A percentile compares a stretch with the other conserved stretches of the same genome.
Evolutionary conservation across 140 eudicot species (phyloP).

Genomic region (Stevia rebaudiana): DNA sequence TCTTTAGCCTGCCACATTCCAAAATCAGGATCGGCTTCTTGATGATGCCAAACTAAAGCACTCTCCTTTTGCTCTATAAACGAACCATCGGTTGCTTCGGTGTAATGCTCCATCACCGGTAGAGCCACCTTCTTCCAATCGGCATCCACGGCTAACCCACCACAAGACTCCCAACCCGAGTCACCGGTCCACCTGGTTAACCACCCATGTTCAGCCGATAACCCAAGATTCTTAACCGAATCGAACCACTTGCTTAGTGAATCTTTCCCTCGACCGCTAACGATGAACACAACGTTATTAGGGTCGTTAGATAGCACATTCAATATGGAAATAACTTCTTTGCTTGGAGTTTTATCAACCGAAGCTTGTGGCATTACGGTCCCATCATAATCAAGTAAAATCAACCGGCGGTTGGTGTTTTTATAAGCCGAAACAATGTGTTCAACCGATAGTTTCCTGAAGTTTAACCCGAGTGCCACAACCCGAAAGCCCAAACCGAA

Average conservation of each 20-base stretch:
- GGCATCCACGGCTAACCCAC: slow-evolving; percentile 18
- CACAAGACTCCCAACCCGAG: slow-evolving; percentile 38
- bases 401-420: slow-evolving; percentile 45
- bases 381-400: slow-evolving; percentile 79
- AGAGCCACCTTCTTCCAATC: slow-evolving; percentile 44
- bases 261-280: slow-evolving; percentile 68
- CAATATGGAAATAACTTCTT: slow-evolving; percentile 42
- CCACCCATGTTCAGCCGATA: slow-evolving; percentile 71
- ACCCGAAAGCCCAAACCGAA: slow-evolving; percentile 60
- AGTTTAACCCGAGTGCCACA: slow-evolving; percentile 58
- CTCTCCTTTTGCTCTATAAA: slow-evolving; percentile 55
- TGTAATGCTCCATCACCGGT: slow-evolving; percentile 56
- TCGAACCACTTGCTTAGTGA: slow-evolving; percentile 52
- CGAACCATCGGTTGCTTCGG: slow-evolving; percentile 57
- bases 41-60: slow-evolving; percentile 59
- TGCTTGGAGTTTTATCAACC: slow-evolving; percentile 51
- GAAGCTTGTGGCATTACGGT: slow-evolving; percentile 50
- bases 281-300: slow-evolving; percentile 60
- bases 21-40: slow-evolving; percentile 54
- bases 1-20: slow-evolving; percentile 56
- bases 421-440: slow-evolving; percentile 54
- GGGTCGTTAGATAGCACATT: slow-evolving; percentile 54
- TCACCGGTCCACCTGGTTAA: slow-evolving; percentile 42
- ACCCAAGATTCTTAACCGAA: slow-evolving; percentile 56
- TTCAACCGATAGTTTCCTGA: slow-evolving; percentile 63